Evolutionary conservation across 495 filamentous ascomycete species (phyloP).

Genomic region (Penicillium parvum): DNA sequence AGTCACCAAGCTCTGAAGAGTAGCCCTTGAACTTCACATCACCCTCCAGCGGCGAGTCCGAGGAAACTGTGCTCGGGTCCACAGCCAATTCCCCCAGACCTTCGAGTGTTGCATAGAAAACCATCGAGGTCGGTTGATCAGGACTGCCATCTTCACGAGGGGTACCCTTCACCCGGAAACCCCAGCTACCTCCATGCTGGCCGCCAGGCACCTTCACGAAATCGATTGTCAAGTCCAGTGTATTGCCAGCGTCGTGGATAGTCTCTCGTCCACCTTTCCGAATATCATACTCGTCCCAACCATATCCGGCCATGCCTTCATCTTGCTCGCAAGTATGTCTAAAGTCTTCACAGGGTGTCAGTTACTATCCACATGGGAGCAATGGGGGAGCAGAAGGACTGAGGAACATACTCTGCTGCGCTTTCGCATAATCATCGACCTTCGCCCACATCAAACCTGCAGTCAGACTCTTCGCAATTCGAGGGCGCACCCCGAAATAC

Average conservation of each 20-base stretch:
- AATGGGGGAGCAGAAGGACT: neutral
- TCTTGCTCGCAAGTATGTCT: constrained; percentile 95
- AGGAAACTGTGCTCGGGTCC: constrained; percentile 41
- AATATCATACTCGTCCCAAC: constrained; percentile 94
- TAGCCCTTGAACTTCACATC: constrained; percentile 73
- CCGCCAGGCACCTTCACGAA: constrained; percentile 94
- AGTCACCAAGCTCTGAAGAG: constrained; percentile 74
- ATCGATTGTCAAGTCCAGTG: constrained; percentile 81
- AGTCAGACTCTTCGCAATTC: constrained; percentile 79
- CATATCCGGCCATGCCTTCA: constrained; percentile 91
- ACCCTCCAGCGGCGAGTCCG: constrained; percentile 58
- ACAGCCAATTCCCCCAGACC: constrained; percentile 66
- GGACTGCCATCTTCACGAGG: constrained; percentile 63
- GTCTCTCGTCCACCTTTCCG: constrained; percentile 81
- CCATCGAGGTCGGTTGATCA: constrained; percentile 67
- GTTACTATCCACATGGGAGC: neutral
- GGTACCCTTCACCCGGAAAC: constrained; percentile 75
- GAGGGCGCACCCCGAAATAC: constrained; percentile 89
- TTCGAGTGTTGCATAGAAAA: constrained; percentile 79
- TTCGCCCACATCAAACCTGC: constrained; percentile 87
- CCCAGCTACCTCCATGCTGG: constrained; percentile 86
- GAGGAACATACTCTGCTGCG: constrained; percentile 70
- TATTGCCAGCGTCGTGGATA: constrained; percentile 83
- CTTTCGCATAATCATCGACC: constrained; percentile 71
- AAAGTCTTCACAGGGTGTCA: constrained; percentile 55